Evolutionary conservation across 2,329 filamentous ascomycete species (phyloP), one percentile per base, ranked within the genome.

Genomic region (Venturia asperata): DNA sequence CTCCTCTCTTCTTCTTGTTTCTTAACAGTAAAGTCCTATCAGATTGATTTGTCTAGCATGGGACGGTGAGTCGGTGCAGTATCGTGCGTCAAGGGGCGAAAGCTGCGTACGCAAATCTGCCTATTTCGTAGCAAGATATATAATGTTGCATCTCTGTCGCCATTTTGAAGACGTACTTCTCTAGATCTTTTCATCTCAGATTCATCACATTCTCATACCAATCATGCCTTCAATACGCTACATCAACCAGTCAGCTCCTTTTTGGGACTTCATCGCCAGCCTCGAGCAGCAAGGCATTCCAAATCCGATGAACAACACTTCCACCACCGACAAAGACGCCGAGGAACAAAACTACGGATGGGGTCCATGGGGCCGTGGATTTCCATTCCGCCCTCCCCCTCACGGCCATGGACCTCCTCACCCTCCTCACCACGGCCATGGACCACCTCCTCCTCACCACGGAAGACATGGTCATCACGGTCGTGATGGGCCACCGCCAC

Each of bases 191-290:
- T 17, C 39, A 27, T 45, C 37, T 43, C 19, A 11, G 17, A 6
- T 42, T n/a, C 49, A 55, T 63, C 62, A 52, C 43, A 41, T 21
- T 63, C n/a, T 52, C 27, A 63, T 13, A n/a, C 11, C 37, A 65
- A 79, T 72, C 66, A 84, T 84, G 82, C 78, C 82, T 71, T 80
- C 80, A 68, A 74, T 83, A 67, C 77, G 78, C 66, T 80, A 82
- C 71, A 78, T 82, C 75, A 83, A 83, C 66, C 76, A 79, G 65
- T 77, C 77, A 5, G 77, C 79, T 69, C 80, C 81, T 63, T 83
- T 85, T 71, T 84, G 83, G 82, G 81, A 85, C 71, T 82, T 81
- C 67, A 69, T 84, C 64, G 77, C 80, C 63, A 76, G 74, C 67
- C 75, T 85, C 15, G 81, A 84, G 68, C 74, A 79, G 64, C 74